Evolutionary conservation across 129 eudicot genomes (phyloP), one percentile per base, ranked within the genome.

Genomic region (Calendula officinalis): DNA sequence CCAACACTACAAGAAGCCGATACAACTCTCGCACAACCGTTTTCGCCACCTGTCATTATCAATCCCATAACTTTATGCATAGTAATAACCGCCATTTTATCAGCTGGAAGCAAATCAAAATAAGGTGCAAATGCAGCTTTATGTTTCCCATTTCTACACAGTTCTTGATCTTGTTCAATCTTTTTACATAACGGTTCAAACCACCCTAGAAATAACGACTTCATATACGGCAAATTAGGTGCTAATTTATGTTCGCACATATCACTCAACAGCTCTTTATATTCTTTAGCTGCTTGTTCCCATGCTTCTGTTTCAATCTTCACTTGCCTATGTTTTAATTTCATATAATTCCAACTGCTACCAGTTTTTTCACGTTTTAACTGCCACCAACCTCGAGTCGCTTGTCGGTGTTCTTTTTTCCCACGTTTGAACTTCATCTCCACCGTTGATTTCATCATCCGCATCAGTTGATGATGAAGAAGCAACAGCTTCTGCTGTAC

Each of bases 121-220:
- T 80, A 82, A 14, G 82, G 80, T 0, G 80, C 82, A 69, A 78
- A 82, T 0, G 86, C 73, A 12, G 82, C 72, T 61, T 56, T 91
- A 57, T 36, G 66, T 67, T 84, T 84, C 71, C 88, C 84, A 13
- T 51, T 59, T 66, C 80, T 73, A 49, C 78, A 82, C 17, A 78
- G 12, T 33, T 80, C 78, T 66, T 91, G 98, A 56, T 87, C 96
- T 3, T 69, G 78, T 27, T 48, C 79, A 74, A 91, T 87, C 80
- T 69, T 82, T 71, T 62, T 72, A 35, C 84, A 41, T 27, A 91
- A 69, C 7, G 98, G 98, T 62, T 91, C 96, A 74, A 82, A 91
- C 98, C 98, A 91, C 41, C 96, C 98, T 52, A 91, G 78, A 77
- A 91, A 91, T 76, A 91, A 82, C 4, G 91, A 87, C 78, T 87